Conservation (phyloP, 2,329 filamentous ascomycete genomes). For the Xylaria hypoxylon region DNA sequence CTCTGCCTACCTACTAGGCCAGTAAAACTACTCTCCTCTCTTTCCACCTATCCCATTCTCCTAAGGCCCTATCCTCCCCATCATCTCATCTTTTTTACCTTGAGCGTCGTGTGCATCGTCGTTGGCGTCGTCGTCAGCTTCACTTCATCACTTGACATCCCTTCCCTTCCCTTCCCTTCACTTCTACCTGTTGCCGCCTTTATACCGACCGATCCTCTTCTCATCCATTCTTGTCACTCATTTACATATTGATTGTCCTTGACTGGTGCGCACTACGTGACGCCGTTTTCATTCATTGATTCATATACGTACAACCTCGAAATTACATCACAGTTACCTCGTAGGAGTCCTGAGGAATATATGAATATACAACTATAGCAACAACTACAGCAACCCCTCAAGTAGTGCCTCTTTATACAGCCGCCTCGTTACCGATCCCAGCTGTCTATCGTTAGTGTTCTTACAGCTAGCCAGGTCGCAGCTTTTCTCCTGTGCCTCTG, state of each 20-base stretch:
- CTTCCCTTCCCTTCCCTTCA: conserved; percentile 6
- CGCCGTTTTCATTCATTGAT: conserved; percentile 24
- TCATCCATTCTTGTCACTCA: conserved; percentile 33
- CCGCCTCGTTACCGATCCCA: background rate
- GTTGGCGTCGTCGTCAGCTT: conserved; percentile 30
- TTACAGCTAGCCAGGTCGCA: conserved; percentile 1
- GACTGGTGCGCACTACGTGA: conserved; percentile 26
- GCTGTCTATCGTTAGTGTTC: conserved; percentile 7
- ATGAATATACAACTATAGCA: conserved; percentile 20
- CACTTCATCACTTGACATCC: no score
- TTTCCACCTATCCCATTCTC: conserved; percentile 16
- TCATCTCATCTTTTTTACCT: conserved; percentile 10
- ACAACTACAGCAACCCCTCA: background rate
- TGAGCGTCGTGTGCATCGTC: conserved; percentile 10
- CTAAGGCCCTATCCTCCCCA: conserved; percentile 12
- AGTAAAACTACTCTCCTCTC: conserved; percentile 17
- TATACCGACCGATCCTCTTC: conserved; percentile 1
- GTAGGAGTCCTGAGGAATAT: conserved; percentile 24
- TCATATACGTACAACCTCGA: conserved; percentile 24
- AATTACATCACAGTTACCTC: conserved; percentile 16
- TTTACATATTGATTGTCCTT: conserved; percentile 27
- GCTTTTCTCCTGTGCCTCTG: background rate
- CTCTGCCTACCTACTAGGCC: no score
- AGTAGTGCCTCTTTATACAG: conserved; percentile 14
- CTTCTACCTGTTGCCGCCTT: conserved; percentile 6